A percentile compares a stretch with the other conserved stretches of the same genome.
Evolutionary conservation across 2,329 filamentous ascomycete genomes (phyloP).

Genomic region (Dichotomopilus funicola): DNA sequence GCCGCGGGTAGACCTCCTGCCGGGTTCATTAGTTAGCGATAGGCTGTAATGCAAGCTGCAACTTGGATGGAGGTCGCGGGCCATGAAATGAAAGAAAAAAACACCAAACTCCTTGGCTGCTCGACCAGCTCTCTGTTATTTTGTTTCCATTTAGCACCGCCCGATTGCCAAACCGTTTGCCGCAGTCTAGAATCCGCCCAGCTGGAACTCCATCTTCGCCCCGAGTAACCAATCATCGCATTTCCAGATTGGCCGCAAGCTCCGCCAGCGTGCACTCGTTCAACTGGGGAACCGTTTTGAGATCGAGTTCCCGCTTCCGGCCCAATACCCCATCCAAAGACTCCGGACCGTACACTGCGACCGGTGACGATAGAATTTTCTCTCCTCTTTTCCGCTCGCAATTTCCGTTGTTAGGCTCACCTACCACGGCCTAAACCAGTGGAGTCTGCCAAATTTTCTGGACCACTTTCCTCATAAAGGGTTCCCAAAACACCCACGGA

Average conservation of each 20-base stretch:
- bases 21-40: no score
- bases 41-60: no score
- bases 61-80: no score
- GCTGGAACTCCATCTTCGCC: background rate
- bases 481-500: no score
- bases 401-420: no score
- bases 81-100: no score
- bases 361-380: background rate
- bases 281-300: slow-evolving; percentile 3
- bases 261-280: slow-evolving; percentile 1
- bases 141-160: no score
- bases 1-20: no score
- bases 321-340: slow-evolving; percentile 5
- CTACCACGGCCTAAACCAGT: background rate
- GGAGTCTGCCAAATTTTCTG: background rate
- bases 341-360: background rate
- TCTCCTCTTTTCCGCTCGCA: background rate
- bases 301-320: slow-evolving; percentile 16
- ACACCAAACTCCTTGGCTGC: no score
- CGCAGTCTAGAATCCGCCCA: background rate
- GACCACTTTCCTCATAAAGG: background rate
- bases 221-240: slow-evolving; percentile 2
- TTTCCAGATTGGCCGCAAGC: background rate
- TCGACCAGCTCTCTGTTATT: no score
- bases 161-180: background rate